A percentile compares a stretch with the other conserved stretches of the same genome.
phyloP scores from a whole-genome alignment of 2,329 filamentous ascomycete species.

The Aureobasidium leucospermi region DNA sequence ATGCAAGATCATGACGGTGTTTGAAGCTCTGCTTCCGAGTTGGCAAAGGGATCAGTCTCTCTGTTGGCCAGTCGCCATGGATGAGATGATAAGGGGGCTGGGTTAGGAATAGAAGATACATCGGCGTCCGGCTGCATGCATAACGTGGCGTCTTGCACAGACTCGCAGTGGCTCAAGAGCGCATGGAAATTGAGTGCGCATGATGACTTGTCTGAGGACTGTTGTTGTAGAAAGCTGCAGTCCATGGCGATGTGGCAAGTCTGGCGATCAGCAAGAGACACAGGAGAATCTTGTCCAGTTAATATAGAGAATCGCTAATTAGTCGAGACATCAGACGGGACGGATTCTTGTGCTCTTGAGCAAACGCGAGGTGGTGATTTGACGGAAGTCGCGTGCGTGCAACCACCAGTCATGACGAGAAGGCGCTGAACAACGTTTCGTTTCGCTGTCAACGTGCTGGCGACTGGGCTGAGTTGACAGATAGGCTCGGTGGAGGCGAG shows the following conservation, averaged over 20 bases:
- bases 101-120: slow-evolving; percentile 8
- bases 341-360: neutral
- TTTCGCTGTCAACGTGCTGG: slow-evolving; percentile 11
- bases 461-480: neutral
- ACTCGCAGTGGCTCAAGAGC: slow-evolving; percentile 1
- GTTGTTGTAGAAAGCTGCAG: slow-evolving; percentile 4
- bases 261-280: neutral
- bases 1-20: slow-evolving; percentile 8
- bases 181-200: neutral
- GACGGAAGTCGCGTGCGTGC: slow-evolving; percentile 5
- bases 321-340: slow-evolving; percentile 7
- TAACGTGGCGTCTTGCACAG: slow-evolving; percentile 10
- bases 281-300: neutral
- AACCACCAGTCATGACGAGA: slow-evolving; percentile 3
- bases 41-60: slow-evolving; percentile 1
- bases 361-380: slow-evolving; percentile 6
- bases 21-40: slow-evolving; percentile 1
- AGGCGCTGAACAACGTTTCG: slow-evolving; percentile 5
- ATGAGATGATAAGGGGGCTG: slow-evolving; percentile 11
- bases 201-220: slow-evolving; percentile 2
- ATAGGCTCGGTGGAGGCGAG: neutral
- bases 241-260: neutral
- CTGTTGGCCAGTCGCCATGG: slow-evolving; percentile 1
- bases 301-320: slow-evolving; percentile 2
- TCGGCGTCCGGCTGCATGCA: slow-evolving; percentile 7